A percentile compares a stretch with the other conserved stretches of the same genome.
Conservation (phyloP, 2,329 filamentous ascomycete species). For the Aspergillus intermedius region DNA sequence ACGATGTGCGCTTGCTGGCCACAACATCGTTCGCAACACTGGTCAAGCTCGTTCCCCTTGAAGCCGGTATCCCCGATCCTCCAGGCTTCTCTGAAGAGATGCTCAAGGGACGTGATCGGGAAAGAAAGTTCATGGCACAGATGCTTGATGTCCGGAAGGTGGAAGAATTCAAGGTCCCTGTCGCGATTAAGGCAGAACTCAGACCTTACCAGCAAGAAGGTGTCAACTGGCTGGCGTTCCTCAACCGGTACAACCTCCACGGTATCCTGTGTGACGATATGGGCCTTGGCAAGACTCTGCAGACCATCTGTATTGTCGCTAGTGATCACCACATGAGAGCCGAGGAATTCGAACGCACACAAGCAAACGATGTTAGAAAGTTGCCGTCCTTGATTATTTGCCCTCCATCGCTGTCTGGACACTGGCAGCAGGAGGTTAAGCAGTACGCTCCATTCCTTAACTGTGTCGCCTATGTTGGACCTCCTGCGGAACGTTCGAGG, state of each 20-base stretch:
- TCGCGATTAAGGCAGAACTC: slow-evolving; percentile 93
- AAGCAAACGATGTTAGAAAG: slow-evolving; percentile 67
- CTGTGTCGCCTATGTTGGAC: slow-evolving; percentile 84
- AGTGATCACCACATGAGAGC: slow-evolving; percentile 93
- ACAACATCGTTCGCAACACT: slow-evolving; percentile 96
- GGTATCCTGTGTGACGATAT: slow-evolving; percentile 99
- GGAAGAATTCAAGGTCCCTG: slow-evolving; percentile 85
- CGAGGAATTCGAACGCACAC: slow-evolving; percentile 80
- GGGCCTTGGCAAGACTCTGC: slow-evolving; percentile 95
- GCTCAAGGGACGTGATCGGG: slow-evolving; percentile 81
- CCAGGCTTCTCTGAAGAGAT: slow-evolving; percentile 85
- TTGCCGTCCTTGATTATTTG: slow-evolving; percentile 92
- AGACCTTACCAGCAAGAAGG: slow-evolving; percentile 97
- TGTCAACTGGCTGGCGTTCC: slow-evolving; percentile 96
- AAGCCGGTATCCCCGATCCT: slow-evolving; percentile 94
- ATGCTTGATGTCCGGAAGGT: slow-evolving; percentile 96
- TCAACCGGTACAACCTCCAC: slow-evolving; percentile 96
- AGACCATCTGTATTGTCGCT: slow-evolving; percentile 95
- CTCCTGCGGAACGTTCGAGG: slow-evolving; percentile 69
- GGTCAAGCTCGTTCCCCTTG: slow-evolving; percentile 92
- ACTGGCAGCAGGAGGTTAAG: slow-evolving; percentile 98
- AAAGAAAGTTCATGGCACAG: slow-evolving; percentile 93
- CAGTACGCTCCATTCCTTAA: slow-evolving; percentile 91
- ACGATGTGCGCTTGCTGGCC: slow-evolving; percentile 86
- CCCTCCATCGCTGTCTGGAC: slow-evolving; percentile 89